These are phyloP conservation scores for Smallanthus sonchifolius DNA, from an alignment of 129 eudicot species.

Conservation along the genomic window DNA sequence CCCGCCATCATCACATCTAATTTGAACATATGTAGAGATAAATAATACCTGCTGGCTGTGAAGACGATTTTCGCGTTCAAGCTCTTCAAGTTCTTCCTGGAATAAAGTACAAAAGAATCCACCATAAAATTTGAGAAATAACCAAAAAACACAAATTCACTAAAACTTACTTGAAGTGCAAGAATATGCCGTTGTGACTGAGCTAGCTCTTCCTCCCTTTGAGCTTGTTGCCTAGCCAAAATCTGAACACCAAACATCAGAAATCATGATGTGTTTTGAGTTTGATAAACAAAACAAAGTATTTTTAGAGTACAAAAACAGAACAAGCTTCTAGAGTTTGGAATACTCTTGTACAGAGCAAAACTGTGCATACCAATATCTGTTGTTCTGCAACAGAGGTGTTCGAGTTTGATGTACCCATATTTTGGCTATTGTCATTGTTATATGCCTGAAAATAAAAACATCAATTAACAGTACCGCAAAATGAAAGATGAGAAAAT, in stretches of 20 bases:
- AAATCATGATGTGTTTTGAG: neutral
- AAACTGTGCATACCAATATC: slow-evolving; percentile 64
- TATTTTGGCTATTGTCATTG: slow-evolving; percentile 39
- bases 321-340: neutral
- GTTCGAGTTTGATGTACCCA: slow-evolving; percentile 54
- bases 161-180: slow-evolving; percentile 84
- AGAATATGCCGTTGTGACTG: slow-evolving; percentile 97
- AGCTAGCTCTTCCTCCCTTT: slow-evolving; percentile 97
- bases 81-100: slow-evolving; percentile 99
- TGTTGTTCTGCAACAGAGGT: slow-evolving; percentile 89
- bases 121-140: neutral
- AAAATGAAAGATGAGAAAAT: neutral
- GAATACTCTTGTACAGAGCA: neutral
- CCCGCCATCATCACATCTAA: neutral
- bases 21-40: neutral
- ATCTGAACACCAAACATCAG: slow-evolving; percentile 40
- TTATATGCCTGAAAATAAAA: slow-evolving; percentile 44
- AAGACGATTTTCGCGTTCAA: slow-evolving; percentile 94
- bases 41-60: slow-evolving; percentile 85
- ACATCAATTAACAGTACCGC: neutral
- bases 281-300: neutral
- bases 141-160: neutral
- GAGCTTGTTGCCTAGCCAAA: slow-evolving; percentile 99
- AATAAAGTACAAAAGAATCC: slow-evolving; percentile 29
- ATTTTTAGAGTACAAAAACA: neutral